Percentiles rank a stretch among this genome's conserved stretches.
Evolutionary conservation across 1,284 basidiomycete genomes (phyloP).

Genomic region (Inonotus hispidus): DNA sequence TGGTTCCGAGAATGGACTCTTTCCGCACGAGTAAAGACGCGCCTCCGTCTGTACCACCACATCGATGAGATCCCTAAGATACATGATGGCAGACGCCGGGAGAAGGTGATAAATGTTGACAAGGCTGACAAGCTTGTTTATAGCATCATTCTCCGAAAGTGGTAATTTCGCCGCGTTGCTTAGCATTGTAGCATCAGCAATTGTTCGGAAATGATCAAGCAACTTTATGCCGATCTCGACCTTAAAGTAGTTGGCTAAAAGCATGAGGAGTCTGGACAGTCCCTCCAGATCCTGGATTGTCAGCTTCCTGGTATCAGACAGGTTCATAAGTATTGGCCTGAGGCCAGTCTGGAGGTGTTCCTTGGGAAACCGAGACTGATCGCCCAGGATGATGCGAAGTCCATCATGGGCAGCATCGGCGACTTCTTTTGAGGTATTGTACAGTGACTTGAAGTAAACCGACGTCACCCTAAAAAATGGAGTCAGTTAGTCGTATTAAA

Average conservation of each 20-base stretch:
- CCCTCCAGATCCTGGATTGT: slow-evolving; percentile 96
- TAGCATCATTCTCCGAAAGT: slow-evolving; percentile 83
- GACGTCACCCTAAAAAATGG: slow-evolving; percentile 69
- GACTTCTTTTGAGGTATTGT: slow-evolving; percentile 89
- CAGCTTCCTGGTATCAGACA: slow-evolving; percentile 92
- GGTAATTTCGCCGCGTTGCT: slow-evolving; percentile 74
- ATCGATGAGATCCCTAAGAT: slow-evolving; percentile 83
- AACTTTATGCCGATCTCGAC: slow-evolving; percentile 99
- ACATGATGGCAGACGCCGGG: slow-evolving; percentile 89
- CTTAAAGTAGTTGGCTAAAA: slow-evolving; percentile 99
- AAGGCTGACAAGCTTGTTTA: slow-evolving; percentile 89
- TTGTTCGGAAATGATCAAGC: slow-evolving; percentile 89
- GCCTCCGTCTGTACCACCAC: slow-evolving; percentile 93
- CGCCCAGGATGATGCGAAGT: slow-evolving; percentile 82
- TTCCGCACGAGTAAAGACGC: slow-evolving; percentile 83
- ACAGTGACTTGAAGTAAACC: slow-evolving; percentile 98
- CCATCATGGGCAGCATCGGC: slow-evolving; percentile 96
- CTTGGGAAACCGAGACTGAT: slow-evolving; percentile 91
- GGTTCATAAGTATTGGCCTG: slow-evolving; percentile 95
- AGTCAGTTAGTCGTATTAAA: slow-evolving; percentile 14
- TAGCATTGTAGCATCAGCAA: slow-evolving; percentile 85
- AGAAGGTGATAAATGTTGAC: slow-evolving; percentile 97
- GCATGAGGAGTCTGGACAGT: slow-evolving; percentile 89
- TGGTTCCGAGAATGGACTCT: slow-evolving; percentile 92
- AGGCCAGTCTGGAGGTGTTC: slow-evolving; percentile 94